A percentile compares a stretch with the other conserved stretches of the same genome.
Evolutionary conservation across 768 basidiomycete species (phyloP).

Genomic region (Crepidotus variabilis): DNA sequence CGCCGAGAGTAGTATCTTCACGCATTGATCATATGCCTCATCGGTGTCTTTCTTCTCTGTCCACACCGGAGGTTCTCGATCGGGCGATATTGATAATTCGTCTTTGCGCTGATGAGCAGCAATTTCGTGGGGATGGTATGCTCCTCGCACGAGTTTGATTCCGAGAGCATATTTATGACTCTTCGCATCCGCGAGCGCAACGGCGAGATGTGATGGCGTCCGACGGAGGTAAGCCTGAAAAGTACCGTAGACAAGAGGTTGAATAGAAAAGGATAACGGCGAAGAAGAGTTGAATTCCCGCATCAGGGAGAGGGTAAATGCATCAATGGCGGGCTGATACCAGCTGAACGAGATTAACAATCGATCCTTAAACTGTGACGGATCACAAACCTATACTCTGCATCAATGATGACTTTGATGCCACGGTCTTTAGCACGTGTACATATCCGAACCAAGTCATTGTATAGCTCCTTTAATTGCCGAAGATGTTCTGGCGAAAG

Average conservation of each 20-base stretch:
- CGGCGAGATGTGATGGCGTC: constrained; percentile 63
- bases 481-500: constrained; percentile 55
- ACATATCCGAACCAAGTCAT: constrained; percentile 64
- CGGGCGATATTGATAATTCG: constrained; percentile 50
- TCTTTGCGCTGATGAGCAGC: constrained; percentile 34
- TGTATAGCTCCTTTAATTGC: constrained; percentile 57
- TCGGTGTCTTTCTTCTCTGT: constrained; percentile 68
- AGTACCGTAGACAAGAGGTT: constrained; percentile 79
- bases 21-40: constrained; percentile 63
- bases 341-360: constrained; percentile 33
- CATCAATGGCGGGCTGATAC: constrained; percentile 84
- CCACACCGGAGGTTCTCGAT: constrained; percentile 68
- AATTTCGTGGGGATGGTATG: constrained; percentile 80
- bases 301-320: constrained; percentile 73
- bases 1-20: constrained; percentile 46
- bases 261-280: constrained; percentile 18
- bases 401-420: constrained; percentile 77
- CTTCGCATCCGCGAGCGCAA: constrained; percentile 65
- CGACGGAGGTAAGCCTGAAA: constrained; percentile 89
- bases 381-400: constrained; percentile 63
- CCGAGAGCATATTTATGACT: constrained; percentile 71
- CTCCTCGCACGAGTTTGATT: constrained; percentile 90
- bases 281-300: constrained; percentile 67
- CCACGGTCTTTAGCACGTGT: constrained; percentile 53
- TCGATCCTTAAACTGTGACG: constrained; percentile 1